Conservation (phyloP, 2,329 filamentous ascomycete species). For the Nothopassalora personata region DNA sequence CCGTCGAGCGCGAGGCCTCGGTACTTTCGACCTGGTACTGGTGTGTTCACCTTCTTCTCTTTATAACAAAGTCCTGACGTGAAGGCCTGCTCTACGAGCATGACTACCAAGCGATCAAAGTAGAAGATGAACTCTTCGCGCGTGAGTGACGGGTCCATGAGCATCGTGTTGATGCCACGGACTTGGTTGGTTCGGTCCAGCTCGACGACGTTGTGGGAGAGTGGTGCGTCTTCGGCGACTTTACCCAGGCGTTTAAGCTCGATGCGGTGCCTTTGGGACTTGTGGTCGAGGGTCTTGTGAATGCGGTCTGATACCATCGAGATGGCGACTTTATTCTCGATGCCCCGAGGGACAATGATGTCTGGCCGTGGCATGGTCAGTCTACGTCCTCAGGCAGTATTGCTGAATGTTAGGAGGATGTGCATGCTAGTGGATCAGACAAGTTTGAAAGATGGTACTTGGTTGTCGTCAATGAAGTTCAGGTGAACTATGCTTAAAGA, state of each 20-base stretch:
- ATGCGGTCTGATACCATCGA: slow-evolving; percentile 91
- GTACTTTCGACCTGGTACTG: slow-evolving; percentile 60
- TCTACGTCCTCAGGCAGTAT: background rate
- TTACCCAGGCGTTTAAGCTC: slow-evolving; percentile 72
- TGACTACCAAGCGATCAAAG: slow-evolving; percentile 80
- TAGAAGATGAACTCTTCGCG: slow-evolving; percentile 96
- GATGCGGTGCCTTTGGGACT: slow-evolving; percentile 75
- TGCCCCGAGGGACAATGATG: slow-evolving; percentile 88
- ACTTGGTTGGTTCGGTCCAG: slow-evolving; percentile 75
- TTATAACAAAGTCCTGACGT: slow-evolving; percentile 67
- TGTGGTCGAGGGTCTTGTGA: slow-evolving; percentile 76
- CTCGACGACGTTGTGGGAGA: slow-evolving; percentile 70
- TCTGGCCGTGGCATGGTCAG: slow-evolving; percentile 46
- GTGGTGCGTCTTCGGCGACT: slow-evolving; percentile 59
- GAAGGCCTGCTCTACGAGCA: slow-evolving; percentile 77
- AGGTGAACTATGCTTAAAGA: slow-evolving; percentile 38
- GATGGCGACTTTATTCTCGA: slow-evolving; percentile 92
- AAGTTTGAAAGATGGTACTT: slow-evolving; percentile 34
- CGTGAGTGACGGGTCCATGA: slow-evolving; percentile 71
- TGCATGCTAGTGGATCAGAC: slow-evolving; percentile 27
- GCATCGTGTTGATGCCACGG: slow-evolving; percentile 80
- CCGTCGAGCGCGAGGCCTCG: slow-evolving; percentile 65
- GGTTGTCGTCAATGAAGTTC: slow-evolving; percentile 35
- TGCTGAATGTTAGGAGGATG: background rate
- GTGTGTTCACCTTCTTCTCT: slow-evolving; percentile 61